Percentiles rank a stretch among this genome's conserved stretches.
Evolutionary conservation across 495 filamentous ascomycete genomes (phyloP).

Genomic region (Xylaria nigripes): DNA sequence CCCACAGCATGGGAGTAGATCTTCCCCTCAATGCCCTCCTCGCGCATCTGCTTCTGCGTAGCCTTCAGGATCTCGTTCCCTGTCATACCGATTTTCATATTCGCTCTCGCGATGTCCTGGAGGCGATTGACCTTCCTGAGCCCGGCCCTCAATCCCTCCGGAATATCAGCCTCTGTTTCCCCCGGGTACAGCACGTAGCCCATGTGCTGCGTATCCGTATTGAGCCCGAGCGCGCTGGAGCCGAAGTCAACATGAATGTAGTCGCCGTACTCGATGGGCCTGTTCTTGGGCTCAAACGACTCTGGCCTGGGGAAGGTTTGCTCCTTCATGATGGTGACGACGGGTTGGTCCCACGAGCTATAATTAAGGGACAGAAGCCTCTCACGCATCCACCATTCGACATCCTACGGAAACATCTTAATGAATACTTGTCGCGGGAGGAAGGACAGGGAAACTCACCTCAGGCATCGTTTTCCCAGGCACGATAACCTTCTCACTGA

Average conservation of each 20-base stretch:
- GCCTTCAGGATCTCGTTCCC: constrained; percentile 37
- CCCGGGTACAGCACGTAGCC: constrained; percentile 38
- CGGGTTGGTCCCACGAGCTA: constrained; percentile 42
- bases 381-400: constrained; percentile 42
- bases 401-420: constrained; percentile 23
- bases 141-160: constrained; percentile 30
- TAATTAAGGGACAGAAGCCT: constrained; percentile 40
- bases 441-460: constrained; percentile 16
- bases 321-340: constrained; percentile 31
- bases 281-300: not conserved
- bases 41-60: constrained; percentile 27
- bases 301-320: constrained; percentile 13
- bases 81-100: constrained; percentile 34
- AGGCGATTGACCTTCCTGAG: constrained; percentile 36
- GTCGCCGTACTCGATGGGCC: constrained; percentile 34
- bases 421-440: not conserved
- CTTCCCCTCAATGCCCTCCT: constrained; percentile 36
- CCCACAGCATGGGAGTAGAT: constrained; percentile 43
- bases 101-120: constrained; percentile 37
- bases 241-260: constrained; percentile 42
- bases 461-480: constrained; percentile 35
- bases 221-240: constrained; percentile 38
- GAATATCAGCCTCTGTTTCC: constrained; percentile 32
- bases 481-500: constrained; percentile 35
- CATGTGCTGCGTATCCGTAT: constrained; percentile 43